Evolutionary conservation across 805 yeast species (phyloP).

Genomic region (Teunomyces panamensis): DNA sequence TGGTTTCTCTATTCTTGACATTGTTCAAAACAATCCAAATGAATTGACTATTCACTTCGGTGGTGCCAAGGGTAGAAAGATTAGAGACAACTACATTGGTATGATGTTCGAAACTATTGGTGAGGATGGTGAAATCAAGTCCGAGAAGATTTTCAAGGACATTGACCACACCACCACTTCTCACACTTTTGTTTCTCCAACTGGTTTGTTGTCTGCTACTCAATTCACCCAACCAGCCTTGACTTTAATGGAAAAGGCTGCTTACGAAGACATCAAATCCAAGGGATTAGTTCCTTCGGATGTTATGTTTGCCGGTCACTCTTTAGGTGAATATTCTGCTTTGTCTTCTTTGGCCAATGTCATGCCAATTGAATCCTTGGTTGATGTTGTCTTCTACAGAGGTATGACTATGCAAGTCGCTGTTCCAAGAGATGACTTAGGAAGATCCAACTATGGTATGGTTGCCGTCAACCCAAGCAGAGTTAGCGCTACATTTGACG

Average conservation of each 20-base stretch:
- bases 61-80: conserved; percentile 94
- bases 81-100: conserved; percentile 89
- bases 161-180: conserved; percentile 80
- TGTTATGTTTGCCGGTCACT: conserved; percentile 97
- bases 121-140: conserved; percentile 74
- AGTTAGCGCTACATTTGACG: conserved; percentile 82
- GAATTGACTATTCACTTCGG: conserved; percentile 96
- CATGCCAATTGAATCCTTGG: conserved; percentile 96
- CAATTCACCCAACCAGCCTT: conserved; percentile 99
- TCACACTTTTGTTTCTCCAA: conserved; percentile 85
- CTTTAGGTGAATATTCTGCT: conserved; percentile 98
- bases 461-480: conserved; percentile 97
- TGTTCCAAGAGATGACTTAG: conserved; percentile 92
- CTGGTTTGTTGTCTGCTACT: conserved; percentile 94
- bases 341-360: conserved; percentile 96
- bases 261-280: conserved; percentile 94
- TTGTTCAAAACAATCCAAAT: conserved; percentile 93
- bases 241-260: conserved; percentile 98
- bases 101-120: conserved; percentile 97
- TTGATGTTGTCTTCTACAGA: conserved; percentile 97
- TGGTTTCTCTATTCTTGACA: conserved; percentile 95
- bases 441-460: conserved; percentile 99
- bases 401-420: conserved; percentile 99
- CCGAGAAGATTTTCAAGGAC: conserved; percentile 94
- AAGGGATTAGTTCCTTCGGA: conserved; percentile 94